Conservation (phyloP, 345 rosid species). For the Euphorbia peplus region DNA sequence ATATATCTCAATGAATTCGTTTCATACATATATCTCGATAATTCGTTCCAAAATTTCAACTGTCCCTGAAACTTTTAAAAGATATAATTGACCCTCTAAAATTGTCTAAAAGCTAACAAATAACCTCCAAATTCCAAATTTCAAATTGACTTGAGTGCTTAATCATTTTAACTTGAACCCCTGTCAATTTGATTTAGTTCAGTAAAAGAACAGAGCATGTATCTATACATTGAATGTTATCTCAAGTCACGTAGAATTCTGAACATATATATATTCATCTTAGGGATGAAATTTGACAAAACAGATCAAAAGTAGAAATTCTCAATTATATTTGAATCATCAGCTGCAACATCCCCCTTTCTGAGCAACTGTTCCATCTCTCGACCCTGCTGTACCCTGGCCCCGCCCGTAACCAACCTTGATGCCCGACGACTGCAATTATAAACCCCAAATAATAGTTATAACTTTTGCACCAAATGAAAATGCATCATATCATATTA, state of each 20-base stretch:
- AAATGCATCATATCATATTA: too few relatives aligned
- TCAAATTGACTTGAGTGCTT: too few relatives aligned
- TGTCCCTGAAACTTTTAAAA: too few relatives aligned
- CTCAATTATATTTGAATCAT: not conserved
- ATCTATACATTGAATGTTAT: slow-evolving; percentile 37
- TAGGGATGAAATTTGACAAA: slow-evolving; percentile 13
- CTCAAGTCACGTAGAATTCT: slow-evolving; percentile 4
- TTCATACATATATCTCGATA: too few relatives aligned
- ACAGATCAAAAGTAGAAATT: slow-evolving; percentile 17
- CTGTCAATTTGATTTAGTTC: slow-evolving; percentile 14
- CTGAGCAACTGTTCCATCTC: slow-evolving; percentile 76
- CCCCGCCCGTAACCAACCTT: slow-evolving; percentile 81
- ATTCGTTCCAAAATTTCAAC: too few relatives aligned
- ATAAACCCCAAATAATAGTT: too few relatives aligned
- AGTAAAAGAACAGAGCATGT: slow-evolving; percentile 7
- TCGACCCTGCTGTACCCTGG: slow-evolving; percentile 64
- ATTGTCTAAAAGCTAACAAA: too few relatives aligned
- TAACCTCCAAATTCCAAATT: too few relatives aligned
- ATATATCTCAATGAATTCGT: too few relatives aligned
- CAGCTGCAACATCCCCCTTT: slow-evolving; percentile 76
- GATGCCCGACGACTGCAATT: slow-evolving; percentile 79
- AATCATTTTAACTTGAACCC: not conserved
- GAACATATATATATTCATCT: slow-evolving; percentile 15
- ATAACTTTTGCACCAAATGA: not conserved
- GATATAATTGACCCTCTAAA: too few relatives aligned